Base-by-base conservation (phyloP, 139 green algal genomes). In the Pycnococcus provasolii region DNA sequence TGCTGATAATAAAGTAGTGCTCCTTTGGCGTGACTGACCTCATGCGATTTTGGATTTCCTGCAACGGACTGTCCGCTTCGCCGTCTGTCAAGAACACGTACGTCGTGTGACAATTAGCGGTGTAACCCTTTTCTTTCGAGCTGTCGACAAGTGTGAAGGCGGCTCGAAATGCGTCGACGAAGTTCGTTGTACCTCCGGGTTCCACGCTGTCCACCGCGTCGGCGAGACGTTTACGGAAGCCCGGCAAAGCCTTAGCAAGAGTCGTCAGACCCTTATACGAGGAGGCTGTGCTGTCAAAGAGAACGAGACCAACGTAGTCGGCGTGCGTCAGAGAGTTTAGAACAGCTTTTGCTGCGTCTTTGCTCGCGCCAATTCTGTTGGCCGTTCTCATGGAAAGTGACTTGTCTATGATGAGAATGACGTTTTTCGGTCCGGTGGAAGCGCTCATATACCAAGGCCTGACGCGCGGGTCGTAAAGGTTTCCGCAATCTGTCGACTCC, bases 321-420 rank as follows among this genome's bases (percentile, higher is more conserved):
- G 48, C 48, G 48, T 55, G 48, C 48, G 48, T 55, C 9, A 55
- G 48, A 11, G 9, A 9, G 48, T 11, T 55, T 11, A 55, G 9
- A 9, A 55, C 48, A 11, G 11, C 9, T 55, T 55, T 55, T 9
- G 48, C 48, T 37, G 48, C 48, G 9, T 55, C 48, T 11, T 55
- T 9, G 9, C 9, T 55, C 9, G 9, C 11, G 9, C 48, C 48
- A 37, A 55, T 9, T 37, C 48, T 9, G 48, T 55, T 11, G 48
- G 9, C 11, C 9, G 9, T 9, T 37, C 48, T 11, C 60, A 66
- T 66, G 6, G 60, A 66, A 6, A 0, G 1, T 5, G 39, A 52
- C 15, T 39, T 52, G 40, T 66, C 60, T 8, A 66, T 41, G 8
- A 66, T 44, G 40, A 66, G 42, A 44, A 66, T 42, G 60, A 66